Evolutionary conservation across 179 eudicot species (phyloP).

Genomic region (Heliamphora pulchella): DNA sequence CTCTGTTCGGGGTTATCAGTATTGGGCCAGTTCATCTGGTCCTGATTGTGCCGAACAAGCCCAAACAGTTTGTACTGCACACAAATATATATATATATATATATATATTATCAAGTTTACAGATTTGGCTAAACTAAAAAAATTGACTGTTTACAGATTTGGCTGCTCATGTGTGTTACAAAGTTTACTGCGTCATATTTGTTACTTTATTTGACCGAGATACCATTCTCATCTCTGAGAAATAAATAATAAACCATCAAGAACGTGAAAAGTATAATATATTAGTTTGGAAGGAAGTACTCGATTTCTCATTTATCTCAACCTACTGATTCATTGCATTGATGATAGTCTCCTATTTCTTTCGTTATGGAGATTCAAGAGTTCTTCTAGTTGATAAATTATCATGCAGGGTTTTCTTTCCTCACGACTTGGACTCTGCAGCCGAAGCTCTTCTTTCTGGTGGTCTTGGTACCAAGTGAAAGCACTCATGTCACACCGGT

Average conservation of each 20-base stretch:
- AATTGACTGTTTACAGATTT: no score
- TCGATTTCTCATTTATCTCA: neutral
- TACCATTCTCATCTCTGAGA: neutral
- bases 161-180: no score
- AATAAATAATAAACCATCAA: no score
- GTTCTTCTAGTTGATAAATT: conserved; percentile 5
- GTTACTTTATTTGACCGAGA: neutral
- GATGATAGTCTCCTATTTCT: neutral
- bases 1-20: no score
- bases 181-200: neutral
- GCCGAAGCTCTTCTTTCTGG: conserved; percentile 81
- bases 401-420: conserved; percentile 78
- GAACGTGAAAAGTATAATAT: neutral
- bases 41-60: no score
- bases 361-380: neutral
- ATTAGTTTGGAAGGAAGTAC: neutral
- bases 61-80: no score
- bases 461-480: conserved; percentile 30
- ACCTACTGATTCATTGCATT: neutral
- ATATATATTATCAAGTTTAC: no score
- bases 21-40: no score
- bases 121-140: no score
- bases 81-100: no score
- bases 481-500: neutral
- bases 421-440: conserved; percentile 87